Percentiles rank a stretch among this genome's conserved stretches.
These are phyloP conservation scores for Madurella mycetomatis DNA, from an alignment of 2,329 filamentous ascomycete species.

Conservation along the genomic window DNA sequence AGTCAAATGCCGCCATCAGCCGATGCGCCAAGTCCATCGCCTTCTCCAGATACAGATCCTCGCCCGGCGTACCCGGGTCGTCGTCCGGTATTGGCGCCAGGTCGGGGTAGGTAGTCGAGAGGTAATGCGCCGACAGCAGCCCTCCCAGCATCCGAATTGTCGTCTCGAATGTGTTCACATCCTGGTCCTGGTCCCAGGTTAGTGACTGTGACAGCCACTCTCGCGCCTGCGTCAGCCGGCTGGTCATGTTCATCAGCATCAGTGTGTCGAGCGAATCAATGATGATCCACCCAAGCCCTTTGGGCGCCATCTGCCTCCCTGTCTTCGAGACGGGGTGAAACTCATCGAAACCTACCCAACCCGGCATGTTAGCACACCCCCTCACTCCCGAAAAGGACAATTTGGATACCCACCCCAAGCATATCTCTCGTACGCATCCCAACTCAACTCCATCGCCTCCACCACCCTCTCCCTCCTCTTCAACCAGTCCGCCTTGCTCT, in stretches of 20 bases:
- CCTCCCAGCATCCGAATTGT: slow-evolving; percentile 97
- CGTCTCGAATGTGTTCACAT: slow-evolving; percentile 96
- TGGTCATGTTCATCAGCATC: slow-evolving; percentile 97
- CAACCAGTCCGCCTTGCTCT: slow-evolving; percentile 63
- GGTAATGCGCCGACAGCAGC: slow-evolving; percentile 85
- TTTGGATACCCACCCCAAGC: slow-evolving; percentile 71
- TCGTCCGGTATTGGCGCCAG: slow-evolving; percentile 70
- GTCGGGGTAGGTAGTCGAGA: slow-evolving; percentile 78
- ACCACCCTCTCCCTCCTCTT: slow-evolving; percentile 75
- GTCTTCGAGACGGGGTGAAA: slow-evolving; percentile 78
- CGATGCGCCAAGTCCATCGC: slow-evolving; percentile 89
- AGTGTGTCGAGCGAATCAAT: slow-evolving; percentile 93
- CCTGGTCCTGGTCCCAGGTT: slow-evolving; percentile 85
- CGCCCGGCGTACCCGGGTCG: slow-evolving; percentile 67
- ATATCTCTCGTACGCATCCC: slow-evolving; percentile 87
- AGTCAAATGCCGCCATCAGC: slow-evolving; percentile 82
- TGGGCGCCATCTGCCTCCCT: slow-evolving; percentile 77
- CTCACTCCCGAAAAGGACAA: neutral
- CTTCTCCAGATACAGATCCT: slow-evolving; percentile 94
- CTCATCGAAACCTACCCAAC: slow-evolving; percentile 65
- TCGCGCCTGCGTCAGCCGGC: slow-evolving; percentile 74
- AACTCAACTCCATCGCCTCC: slow-evolving; percentile 86
- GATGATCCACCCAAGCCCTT: slow-evolving; percentile 96
- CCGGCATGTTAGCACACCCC: slow-evolving; percentile 28
- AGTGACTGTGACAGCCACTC: slow-evolving; percentile 82